Percentiles rank a stretch among this genome's conserved stretches.
Evolutionary conservation across 78 protist species (phyloP).

Genomic region (Pelomyxa schiedti): DNA sequence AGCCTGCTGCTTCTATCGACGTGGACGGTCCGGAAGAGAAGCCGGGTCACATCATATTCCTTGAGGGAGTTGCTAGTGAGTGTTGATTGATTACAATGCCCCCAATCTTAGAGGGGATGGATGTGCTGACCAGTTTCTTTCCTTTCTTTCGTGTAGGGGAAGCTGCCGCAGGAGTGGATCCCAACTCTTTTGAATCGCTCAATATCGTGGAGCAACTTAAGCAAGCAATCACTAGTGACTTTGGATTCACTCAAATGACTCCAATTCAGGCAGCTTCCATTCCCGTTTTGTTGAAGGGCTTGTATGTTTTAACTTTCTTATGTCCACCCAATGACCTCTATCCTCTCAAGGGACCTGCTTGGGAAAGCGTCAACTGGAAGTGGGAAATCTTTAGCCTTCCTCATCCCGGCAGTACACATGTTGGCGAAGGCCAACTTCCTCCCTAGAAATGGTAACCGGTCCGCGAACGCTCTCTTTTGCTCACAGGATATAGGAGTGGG

Average conservation of each 20-base stretch:
- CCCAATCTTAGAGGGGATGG: no score
- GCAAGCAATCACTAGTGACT: conserved; percentile 50
- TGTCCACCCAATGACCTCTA: neutral
- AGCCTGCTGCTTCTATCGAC: no score
- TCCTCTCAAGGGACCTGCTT: conserved; percentile 71
- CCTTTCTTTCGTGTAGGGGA: no score
- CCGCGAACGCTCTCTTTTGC: no score
- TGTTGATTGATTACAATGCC: no score
- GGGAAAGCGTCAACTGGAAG: conserved; percentile 93
- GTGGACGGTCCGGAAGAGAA: no score
- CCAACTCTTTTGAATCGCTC: conserved; percentile 27
- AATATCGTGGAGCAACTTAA: conserved; percentile 38
- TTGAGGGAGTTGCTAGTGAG: no score
- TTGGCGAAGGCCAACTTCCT: conserved; percentile 45
- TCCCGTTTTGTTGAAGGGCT: conserved; percentile 80
- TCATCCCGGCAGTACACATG: conserved; percentile 91
- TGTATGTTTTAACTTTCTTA: no score
- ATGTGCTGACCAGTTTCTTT: no score
- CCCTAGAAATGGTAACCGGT: conserved; percentile 70
- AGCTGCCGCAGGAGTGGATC: no score
- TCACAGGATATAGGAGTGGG: no score
- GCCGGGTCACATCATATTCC: no score
- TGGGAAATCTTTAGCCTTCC: conserved; percentile 94
- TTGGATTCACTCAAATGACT: conserved; percentile 78
- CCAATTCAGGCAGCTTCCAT: conserved; percentile 80